A percentile compares a stretch with the other conserved stretches of the same genome.
Conservation (phyloP, 1,284 basidiomycete genomes). For the Apiotrichum veenhuisii region DNA sequence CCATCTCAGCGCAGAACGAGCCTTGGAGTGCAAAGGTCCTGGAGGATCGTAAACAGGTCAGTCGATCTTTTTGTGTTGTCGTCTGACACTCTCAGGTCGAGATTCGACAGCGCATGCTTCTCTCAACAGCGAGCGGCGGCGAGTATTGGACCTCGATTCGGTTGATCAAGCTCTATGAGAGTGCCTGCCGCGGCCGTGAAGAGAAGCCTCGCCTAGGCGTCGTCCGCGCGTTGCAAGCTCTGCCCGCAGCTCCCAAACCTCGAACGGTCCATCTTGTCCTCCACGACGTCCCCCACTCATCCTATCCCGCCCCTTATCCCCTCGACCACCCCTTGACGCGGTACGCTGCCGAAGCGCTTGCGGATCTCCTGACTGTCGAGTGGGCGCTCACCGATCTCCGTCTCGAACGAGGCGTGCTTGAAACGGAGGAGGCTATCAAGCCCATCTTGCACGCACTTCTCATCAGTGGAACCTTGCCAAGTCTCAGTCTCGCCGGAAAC, state of each 20-base stretch:
- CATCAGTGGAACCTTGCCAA: conserved; percentile 74
- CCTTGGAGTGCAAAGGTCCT: conserved; percentile 67
- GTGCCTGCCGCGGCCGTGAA: conserved; percentile 47
- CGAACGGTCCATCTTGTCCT: conserved; percentile 38
- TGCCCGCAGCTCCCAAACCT: conserved; percentile 30
- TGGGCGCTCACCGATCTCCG: conserved; percentile 81
- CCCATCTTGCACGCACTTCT: conserved; percentile 86
- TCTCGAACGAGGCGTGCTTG: conserved; percentile 70
- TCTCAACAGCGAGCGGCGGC: conserved; percentile 38
- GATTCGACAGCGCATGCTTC: conserved; percentile 61
- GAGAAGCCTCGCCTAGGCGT: conserved; percentile 64
- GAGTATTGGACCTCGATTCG: conserved; percentile 47
- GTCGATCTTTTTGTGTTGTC: background rate
- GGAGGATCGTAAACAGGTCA: conserved; percentile 40
- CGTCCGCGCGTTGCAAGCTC: conserved; percentile 61
- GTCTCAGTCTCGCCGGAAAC: conserved; percentile 83
- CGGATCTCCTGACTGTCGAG: conserved; percentile 82
- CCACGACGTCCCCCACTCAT: conserved; percentile 15
- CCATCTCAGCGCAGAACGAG: conserved; percentile 72
- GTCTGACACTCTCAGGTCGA: conserved; percentile 43
- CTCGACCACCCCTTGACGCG: conserved; percentile 59
- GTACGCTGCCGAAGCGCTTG: conserved; percentile 69
- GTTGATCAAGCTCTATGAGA: conserved; percentile 46
- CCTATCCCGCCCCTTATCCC: conserved; percentile 18
- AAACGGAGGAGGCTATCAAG: conserved; percentile 75